Conservation (phyloP, 164 flowering plant species). For the Amborella trichopoda region DNA sequence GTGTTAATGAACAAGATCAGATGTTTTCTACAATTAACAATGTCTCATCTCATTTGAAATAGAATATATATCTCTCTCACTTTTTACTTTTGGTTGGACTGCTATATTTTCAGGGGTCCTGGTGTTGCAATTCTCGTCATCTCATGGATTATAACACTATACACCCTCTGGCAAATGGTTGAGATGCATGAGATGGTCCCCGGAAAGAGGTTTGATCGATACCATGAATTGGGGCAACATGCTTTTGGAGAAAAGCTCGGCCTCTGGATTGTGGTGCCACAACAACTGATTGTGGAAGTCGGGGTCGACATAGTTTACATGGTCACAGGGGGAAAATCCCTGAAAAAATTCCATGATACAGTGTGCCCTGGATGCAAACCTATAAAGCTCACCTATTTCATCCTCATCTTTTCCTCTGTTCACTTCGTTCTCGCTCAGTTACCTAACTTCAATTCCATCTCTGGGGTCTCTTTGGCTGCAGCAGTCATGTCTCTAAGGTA, state of each 20-base stretch:
- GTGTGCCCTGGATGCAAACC: constrained; percentile 22
- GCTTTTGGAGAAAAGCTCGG: constrained; percentile 55
- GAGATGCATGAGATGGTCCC: constrained; percentile 57
- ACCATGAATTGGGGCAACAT: constrained; percentile 50
- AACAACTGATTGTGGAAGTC: constrained; percentile 42
- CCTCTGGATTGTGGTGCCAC: constrained; percentile 44
- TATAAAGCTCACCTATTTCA: constrained; percentile 45
- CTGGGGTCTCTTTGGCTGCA: constrained; percentile 48
- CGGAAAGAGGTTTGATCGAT: constrained; percentile 51
- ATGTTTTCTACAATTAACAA: too few relatives aligned
- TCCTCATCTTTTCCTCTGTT: constrained; percentile 44
- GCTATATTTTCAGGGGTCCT: constrained; percentile 14
- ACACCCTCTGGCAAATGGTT: constrained; percentile 53
- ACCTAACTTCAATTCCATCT: constrained; percentile 55
- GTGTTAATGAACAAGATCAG: neutral
- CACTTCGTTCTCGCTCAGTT: constrained; percentile 48
- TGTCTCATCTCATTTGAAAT: neutral
- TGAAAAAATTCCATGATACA: constrained; percentile 39
- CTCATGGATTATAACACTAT: constrained; percentile 52
- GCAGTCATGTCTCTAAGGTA: constrained; percentile 70
- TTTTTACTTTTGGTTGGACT: constrained; percentile 9
- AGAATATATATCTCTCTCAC: neutral
- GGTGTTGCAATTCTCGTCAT: constrained; percentile 7
- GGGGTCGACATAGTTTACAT: constrained; percentile 54
- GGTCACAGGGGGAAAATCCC: constrained; percentile 56